A percentile compares a stretch with the other conserved stretches of the same genome.
Conservation (phyloP, 2,329 filamentous ascomycete species). For the Plenodomus tracheiphilus region DNA sequence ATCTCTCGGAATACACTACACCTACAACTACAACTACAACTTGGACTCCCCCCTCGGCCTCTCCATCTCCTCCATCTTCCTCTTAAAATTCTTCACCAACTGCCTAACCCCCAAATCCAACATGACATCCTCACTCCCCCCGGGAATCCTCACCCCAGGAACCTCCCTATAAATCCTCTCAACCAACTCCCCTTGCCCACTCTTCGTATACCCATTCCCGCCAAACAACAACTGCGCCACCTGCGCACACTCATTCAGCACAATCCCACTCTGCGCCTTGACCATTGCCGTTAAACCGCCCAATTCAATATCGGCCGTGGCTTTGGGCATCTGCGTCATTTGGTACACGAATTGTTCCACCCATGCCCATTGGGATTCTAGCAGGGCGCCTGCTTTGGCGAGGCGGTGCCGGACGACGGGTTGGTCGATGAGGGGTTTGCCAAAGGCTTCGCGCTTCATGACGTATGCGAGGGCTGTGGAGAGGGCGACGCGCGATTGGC, state of each 20-base stretch:
- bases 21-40: too few species aligned
- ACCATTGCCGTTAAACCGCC: conserved; percentile 72
- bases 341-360: conserved; percentile 72
- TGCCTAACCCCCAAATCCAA: conserved; percentile 71
- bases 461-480: conserved; percentile 64
- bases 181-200: conserved; percentile 70
- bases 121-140: conserved; percentile 74
- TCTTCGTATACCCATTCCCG: conserved; percentile 71
- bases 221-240: conserved; percentile 72
- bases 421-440: conserved; percentile 71
- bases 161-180: conserved; percentile 71
- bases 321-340: conserved; percentile 64
- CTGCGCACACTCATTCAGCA: conserved; percentile 71
- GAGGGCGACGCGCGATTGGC: conserved; percentile 65
- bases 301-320: conserved; percentile 64
- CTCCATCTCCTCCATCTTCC: conserved; percentile 59
- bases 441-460: conserved; percentile 68
- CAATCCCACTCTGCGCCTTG: conserved; percentile 73
- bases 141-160: conserved; percentile 63
- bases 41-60: conserved; percentile 48
- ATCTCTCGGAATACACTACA: too few species aligned
- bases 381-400: conserved; percentile 67
- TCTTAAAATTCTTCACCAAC: conserved; percentile 69
- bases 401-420: conserved; percentile 74
- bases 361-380: conserved; percentile 74